Conservation (phyloP, 192 early-diverging fungal genomes). For the Coemansia sp. region DNA sequence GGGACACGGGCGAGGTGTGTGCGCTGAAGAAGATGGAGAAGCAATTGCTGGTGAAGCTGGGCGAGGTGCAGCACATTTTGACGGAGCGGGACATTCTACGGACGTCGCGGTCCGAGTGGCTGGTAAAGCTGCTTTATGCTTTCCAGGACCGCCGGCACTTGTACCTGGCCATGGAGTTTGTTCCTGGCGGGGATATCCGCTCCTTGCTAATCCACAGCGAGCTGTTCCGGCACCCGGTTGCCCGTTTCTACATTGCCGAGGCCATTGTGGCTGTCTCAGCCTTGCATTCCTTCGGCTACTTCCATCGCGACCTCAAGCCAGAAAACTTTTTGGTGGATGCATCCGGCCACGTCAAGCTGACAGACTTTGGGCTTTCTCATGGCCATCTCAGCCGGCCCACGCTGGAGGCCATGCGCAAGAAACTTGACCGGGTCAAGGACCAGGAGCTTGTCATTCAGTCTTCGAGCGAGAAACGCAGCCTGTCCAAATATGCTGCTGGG, state of each 20-base stretch:
- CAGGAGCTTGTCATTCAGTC: conserved; percentile 47
- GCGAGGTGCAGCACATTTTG: conserved; percentile 70
- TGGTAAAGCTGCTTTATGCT: conserved; percentile 86
- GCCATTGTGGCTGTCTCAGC: conserved; percentile 76
- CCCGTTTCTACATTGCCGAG: conserved; percentile 88
- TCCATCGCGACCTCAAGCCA: conserved; percentile 53
- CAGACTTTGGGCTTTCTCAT: conserved; percentile 89
- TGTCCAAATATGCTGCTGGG: conserved; percentile 40
- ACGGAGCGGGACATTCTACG: conserved; percentile 77
- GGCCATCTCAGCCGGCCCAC: conserved; percentile 63
- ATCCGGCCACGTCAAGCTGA: conserved; percentile 82
- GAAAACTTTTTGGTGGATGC: conserved; percentile 54
- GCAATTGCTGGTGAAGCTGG: conserved; percentile 58
- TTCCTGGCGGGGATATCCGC: conserved; percentile 70
- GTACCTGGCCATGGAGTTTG: conserved; percentile 73
- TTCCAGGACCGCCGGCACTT: conserved; percentile 76
- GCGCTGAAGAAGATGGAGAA: conserved; percentile 81
- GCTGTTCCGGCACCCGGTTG: conserved; percentile 70
- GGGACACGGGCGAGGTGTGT: conserved; percentile 66
- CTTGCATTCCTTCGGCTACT: conserved; percentile 51
- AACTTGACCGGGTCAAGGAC: conserved; percentile 58
- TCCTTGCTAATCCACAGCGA: conserved; percentile 74
- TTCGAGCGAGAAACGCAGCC: conserved; percentile 49
- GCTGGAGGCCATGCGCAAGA: conserved; percentile 51
- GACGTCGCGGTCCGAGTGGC: conserved; percentile 68